Percentiles rank a stretch among this genome's conserved stretches.
Conservation (phyloP, 257 asterid species). For the Echites panduratus region DNA sequence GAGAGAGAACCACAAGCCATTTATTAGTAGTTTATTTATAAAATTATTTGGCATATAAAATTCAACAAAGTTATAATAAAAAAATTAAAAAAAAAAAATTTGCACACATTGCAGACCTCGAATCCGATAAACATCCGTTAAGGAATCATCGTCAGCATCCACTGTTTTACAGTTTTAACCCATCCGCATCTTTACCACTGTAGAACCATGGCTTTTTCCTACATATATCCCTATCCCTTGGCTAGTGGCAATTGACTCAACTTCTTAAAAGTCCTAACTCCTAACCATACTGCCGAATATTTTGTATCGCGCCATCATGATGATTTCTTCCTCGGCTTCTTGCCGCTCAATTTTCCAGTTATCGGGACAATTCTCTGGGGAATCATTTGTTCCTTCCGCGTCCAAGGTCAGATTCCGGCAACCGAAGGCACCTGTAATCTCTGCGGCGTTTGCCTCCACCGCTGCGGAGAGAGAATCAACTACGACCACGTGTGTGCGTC, state of each 20-base stretch:
- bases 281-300: no score
- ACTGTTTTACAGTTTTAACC: not conserved
- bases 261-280: no score
- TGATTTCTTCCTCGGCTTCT: constrained; percentile 13
- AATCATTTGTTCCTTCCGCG: not conserved
- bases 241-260: not conserved
- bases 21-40: no score
- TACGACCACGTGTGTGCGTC: not conserved
- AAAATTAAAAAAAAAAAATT: no score
- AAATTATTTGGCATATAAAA: no score
- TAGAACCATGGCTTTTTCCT: not conserved
- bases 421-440: not conserved
- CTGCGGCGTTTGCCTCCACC: constrained; percentile 18
- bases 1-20: no score
- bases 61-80: no score
- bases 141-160: not conserved
- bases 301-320: not conserved
- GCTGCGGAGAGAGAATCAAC: constrained; percentile 11
- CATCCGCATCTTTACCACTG: not conserved
- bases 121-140: not conserved
- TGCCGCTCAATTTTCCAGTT: not conserved
- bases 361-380: constrained; percentile 14
- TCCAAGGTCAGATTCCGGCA: constrained; percentile 15
- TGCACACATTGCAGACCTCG: not conserved
- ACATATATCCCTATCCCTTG: not conserved